Percentiles rank a stretch among this genome's conserved stretches.
phyloP scores from a whole-genome alignment of 306 rosid species.

The Quercus ilex region DNA sequence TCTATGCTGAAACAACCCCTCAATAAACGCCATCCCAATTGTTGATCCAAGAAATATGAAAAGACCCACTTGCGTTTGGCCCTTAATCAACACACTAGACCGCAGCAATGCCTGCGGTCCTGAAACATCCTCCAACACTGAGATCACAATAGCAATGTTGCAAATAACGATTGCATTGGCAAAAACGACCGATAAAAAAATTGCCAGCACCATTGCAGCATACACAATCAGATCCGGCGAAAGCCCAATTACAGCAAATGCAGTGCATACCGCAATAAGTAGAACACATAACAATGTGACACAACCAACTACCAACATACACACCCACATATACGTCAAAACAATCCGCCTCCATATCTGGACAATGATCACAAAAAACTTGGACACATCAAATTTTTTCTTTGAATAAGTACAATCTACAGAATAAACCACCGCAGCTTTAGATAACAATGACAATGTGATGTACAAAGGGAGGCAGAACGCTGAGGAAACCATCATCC shows the following conservation, averaged over 20 bases:
- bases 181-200: slow-evolving; percentile 68
- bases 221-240: slow-evolving; percentile 45
- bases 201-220: slow-evolving; percentile 61
- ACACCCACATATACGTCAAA: slow-evolving; percentile 63
- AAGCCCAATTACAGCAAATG: slow-evolving; percentile 56
- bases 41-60: slow-evolving; percentile 83
- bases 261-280: slow-evolving; percentile 68
- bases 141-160: slow-evolving; percentile 71
- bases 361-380: slow-evolving; percentile 50
- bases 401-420: slow-evolving; percentile 83
- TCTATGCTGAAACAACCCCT: slow-evolving; percentile 91
- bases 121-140: slow-evolving; percentile 84
- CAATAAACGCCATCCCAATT: slow-evolving; percentile 84
- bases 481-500: slow-evolving; percentile 53
- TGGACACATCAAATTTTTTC: slow-evolving; percentile 52
- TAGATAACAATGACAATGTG: slow-evolving; percentile 63
- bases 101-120: slow-evolving; percentile 88
- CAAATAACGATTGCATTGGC: slow-evolving; percentile 84
- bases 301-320: slow-evolving; percentile 63
- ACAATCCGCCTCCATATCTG: slow-evolving; percentile 79
- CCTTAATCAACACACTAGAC: slow-evolving; percentile 67
- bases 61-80: slow-evolving; percentile 90
- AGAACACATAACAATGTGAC: slow-evolving; percentile 63
- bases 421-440: slow-evolving; percentile 74
- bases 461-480: slow-evolving; percentile 69